Conservation (phyloP, 163 green algal genomes). For the Scenedesmus sp. region DNA sequence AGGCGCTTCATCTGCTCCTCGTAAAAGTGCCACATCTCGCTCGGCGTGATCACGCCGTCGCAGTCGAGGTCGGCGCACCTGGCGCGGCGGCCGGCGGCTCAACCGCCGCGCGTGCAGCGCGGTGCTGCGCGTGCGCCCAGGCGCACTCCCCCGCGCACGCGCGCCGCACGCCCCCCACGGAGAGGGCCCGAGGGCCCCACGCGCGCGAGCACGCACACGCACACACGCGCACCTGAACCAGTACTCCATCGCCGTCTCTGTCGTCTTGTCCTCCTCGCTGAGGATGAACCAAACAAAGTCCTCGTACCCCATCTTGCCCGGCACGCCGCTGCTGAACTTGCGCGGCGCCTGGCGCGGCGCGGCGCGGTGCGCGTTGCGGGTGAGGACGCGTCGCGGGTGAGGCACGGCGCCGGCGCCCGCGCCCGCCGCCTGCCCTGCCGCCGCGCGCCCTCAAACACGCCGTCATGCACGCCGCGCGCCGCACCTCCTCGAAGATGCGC, state of each 20-base stretch:
- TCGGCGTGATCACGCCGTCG: conserved; percentile 82
- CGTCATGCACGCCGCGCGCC: not conserved
- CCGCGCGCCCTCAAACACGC: too few relatives aligned
- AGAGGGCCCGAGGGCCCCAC: too few relatives aligned
- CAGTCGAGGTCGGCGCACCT: conserved; percentile 93
- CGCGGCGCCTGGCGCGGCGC: conserved; percentile 79
- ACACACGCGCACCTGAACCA: conserved; percentile 82
- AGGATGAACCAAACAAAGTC: conserved; percentile 99
- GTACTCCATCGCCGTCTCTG: conserved; percentile 91
- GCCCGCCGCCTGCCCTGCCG: too few relatives aligned
- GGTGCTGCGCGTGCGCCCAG: too few relatives aligned
- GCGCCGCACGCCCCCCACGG: too few relatives aligned
- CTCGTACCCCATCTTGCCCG: conserved; percentile 95
- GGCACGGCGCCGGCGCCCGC: too few relatives aligned
- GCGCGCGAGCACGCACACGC: too few relatives aligned
- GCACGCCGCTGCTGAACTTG: conserved; percentile 74
- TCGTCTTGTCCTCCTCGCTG: conserved; percentile 98
- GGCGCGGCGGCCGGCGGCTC: not conserved
- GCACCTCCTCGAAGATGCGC: conserved; percentile 91
- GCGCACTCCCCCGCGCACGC: too few relatives aligned
- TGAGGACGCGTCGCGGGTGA: too few relatives aligned
- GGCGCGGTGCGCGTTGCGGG: too few relatives aligned
- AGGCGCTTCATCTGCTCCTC: conserved; percentile 98
- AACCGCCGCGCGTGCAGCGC: too few relatives aligned
- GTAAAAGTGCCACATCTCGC: conserved; percentile 97